Evolutionary conservation across 495 filamentous ascomycete genomes (phyloP).

Genomic region (Aspergillus bertholletiae): DNA sequence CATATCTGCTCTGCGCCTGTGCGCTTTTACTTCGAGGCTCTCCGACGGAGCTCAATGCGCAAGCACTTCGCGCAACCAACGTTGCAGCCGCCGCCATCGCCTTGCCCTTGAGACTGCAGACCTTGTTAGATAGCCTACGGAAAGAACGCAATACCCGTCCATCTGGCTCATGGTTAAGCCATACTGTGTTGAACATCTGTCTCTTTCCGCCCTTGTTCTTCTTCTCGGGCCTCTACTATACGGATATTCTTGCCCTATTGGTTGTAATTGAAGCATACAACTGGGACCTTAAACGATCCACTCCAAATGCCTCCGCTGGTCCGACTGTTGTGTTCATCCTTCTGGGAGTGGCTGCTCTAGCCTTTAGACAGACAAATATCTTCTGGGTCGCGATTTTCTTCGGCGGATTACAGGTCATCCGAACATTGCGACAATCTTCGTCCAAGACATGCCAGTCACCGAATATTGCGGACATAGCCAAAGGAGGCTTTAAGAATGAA

Average conservation of each 20-base stretch:
- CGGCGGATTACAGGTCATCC: slow-evolving; percentile 68
- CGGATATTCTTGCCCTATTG: slow-evolving; percentile 65
- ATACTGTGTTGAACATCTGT: slow-evolving; percentile 74
- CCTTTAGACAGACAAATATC: slow-evolving; percentile 91
- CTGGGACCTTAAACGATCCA: slow-evolving; percentile 48
- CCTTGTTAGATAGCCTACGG: slow-evolving; percentile 33
- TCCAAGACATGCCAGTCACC: slow-evolving; percentile 23
- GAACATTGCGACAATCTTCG: slow-evolving; percentile 27
- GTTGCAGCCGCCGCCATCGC: slow-evolving; percentile 31
- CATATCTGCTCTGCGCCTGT: slow-evolving; percentile 40
- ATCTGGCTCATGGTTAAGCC: slow-evolving; percentile 41
- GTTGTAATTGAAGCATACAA: slow-evolving; percentile 64
- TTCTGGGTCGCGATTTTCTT: slow-evolving; percentile 91
- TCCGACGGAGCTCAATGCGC: slow-evolving; percentile 35
- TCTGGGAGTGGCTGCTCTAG: slow-evolving; percentile 57
- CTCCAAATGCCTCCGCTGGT: slow-evolving; percentile 9
- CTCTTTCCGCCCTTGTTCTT: slow-evolving; percentile 92
- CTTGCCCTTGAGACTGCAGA: slow-evolving; percentile 44
- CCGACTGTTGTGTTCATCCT: slow-evolving; percentile 43
- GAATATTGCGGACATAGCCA: slow-evolving; percentile 23
- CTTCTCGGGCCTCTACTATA: slow-evolving; percentile 93
- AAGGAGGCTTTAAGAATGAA: slow-evolving; percentile 43
- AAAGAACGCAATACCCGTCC: slow-evolving; percentile 36
- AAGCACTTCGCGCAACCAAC: slow-evolving; percentile 39
- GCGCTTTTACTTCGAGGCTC: slow-evolving; percentile 33